Evolutionary conservation across 768 basidiomycete species (phyloP).

Genomic region (Coprinellus micaceus): DNA sequence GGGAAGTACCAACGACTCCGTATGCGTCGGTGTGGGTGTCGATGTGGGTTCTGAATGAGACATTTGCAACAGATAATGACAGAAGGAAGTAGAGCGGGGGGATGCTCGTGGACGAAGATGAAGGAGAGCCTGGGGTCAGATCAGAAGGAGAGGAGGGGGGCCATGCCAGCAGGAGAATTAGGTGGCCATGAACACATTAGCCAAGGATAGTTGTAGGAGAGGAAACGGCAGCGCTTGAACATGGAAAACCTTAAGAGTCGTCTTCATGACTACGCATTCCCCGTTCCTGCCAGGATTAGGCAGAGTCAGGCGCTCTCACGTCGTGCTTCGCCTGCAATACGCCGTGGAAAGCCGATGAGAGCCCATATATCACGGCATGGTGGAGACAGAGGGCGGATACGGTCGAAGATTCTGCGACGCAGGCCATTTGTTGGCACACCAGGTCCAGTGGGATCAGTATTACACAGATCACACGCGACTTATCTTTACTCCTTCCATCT

Average conservation of each 20-base stretch:
- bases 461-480: too few species aligned
- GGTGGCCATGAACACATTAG: too few species aligned
- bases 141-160: background rate
- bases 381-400: slow-evolving; percentile 1
- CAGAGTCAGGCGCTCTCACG: too few species aligned
- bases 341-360: too few species aligned
- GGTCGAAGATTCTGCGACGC: background rate
- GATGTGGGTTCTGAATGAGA: background rate
- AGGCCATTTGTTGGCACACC: too few species aligned
- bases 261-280: slow-evolving; percentile 4
- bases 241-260: background rate
- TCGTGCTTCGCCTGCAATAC: too few species aligned
- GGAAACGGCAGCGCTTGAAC: background rate
- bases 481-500: background rate
- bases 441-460: too few species aligned
- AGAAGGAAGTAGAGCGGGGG: background rate
- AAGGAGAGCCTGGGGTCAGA: background rate
- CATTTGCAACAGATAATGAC: background rate
- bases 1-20: too few species aligned
- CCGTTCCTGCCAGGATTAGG: background rate
- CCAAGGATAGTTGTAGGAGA: background rate
- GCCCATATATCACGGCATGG: background rate
- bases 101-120: background rate
- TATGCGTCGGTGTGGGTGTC: background rate
- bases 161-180: too few species aligned